phyloP scores from a whole-genome alignment of 176 grass and related monocot genomes.

The Echinochloa phyllopogon region DNA sequence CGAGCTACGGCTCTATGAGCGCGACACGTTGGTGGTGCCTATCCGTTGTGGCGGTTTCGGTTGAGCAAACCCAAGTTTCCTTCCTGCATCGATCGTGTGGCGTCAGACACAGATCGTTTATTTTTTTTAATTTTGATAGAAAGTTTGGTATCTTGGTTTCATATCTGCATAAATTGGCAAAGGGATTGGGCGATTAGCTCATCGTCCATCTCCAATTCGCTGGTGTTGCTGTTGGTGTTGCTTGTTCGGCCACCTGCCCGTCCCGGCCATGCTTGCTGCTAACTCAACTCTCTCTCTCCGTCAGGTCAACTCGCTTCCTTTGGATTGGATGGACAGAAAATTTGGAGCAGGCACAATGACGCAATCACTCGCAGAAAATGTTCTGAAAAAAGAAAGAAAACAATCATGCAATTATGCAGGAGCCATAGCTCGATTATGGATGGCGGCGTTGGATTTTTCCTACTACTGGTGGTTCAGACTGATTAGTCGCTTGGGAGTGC shows the following conservation, averaged over 20 bases:
- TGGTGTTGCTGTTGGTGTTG: constrained; percentile 27
- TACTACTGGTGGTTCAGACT: constrained; percentile 27
- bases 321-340: constrained; percentile 1
- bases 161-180: not conserved
- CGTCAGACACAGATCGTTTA: not conserved
- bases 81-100: constrained; percentile 30
- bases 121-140: not conserved
- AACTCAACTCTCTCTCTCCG: constrained; percentile 47
- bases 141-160: not conserved
- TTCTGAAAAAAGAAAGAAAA: not conserved
- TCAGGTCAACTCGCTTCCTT: constrained; percentile 25
- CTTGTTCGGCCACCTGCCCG: constrained; percentile 55
- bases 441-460: not conserved
- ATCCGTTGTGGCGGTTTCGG: constrained; percentile 35
- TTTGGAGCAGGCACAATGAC: not conserved
- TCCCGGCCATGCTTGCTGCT: constrained; percentile 46
- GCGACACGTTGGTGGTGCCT: constrained; percentile 35
- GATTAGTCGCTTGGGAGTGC: constrained; percentile 4
- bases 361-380: not conserved
- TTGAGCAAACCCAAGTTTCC: constrained; percentile 48
- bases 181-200: constrained; percentile 32
- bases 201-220: constrained; percentile 9
- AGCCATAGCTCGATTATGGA: constrained; percentile 14
- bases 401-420: not conserved
- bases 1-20: not conserved